Conservation (phyloP, 2,329 filamentous ascomycete genomes). For the Ascochyta koolunga region DNA sequence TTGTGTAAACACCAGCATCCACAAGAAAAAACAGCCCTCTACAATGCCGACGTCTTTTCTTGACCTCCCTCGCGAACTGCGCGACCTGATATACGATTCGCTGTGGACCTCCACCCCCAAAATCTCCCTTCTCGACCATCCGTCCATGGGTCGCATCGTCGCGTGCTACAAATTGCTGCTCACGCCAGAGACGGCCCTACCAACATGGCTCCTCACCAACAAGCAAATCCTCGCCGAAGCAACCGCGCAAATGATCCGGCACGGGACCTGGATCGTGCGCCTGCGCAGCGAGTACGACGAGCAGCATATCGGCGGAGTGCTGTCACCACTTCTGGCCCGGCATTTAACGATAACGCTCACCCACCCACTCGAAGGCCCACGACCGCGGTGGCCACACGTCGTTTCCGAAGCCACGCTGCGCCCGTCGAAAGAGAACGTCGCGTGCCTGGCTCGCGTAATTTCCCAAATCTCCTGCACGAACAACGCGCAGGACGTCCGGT, state of each 20-base stretch:
- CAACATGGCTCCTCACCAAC: constrained; percentile 15
- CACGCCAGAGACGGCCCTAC: neutral
- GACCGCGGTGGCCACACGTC: constrained; percentile 13
- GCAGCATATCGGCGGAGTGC: neutral
- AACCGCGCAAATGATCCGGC: constrained; percentile 8
- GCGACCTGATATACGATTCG: constrained; percentile 13
- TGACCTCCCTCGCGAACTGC: constrained; percentile 15
- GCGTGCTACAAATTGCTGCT: constrained; percentile 7
- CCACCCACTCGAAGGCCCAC: constrained; percentile 12
- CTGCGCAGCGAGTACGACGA: constrained; percentile 12
- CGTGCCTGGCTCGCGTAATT: neutral
- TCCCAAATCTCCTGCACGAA: neutral
- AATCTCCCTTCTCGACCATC: constrained; percentile 4
- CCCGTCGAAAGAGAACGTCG: constrained; percentile 1
- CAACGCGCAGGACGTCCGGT: constrained; percentile 1
- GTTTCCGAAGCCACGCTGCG: constrained; percentile 1
- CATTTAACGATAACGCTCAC: constrained; percentile 7
- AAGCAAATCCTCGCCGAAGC: constrained; percentile 14
- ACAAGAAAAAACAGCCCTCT: neutral
- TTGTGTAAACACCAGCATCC: neutral
- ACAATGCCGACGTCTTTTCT: constrained; percentile 11
- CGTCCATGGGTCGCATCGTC: constrained; percentile 9
- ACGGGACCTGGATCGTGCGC: constrained; percentile 10
- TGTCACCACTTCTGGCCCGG: neutral
- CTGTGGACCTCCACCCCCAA: constrained; percentile 4